Base-by-base conservation (phyloP, 306 rosid genomes). In the Malus orientalis region DNA sequence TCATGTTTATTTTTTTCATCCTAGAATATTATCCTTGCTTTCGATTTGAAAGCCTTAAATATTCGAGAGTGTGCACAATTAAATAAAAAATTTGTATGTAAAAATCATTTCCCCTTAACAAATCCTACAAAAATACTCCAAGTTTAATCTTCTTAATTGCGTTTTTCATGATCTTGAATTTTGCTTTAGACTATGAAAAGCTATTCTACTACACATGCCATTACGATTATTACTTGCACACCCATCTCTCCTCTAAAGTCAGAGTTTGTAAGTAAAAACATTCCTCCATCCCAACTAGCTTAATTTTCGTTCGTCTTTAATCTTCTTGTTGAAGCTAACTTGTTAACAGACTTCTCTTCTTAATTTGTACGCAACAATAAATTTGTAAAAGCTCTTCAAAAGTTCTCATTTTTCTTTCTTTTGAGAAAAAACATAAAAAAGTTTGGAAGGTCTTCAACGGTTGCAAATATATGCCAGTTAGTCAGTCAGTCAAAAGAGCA, bases 401-500 rank as follows among this genome's bases (percentile, higher is more conserved):
- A 5, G 23, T n/a, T 57, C 8, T 4, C 8, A 49, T 51, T 4
- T 51, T 4, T 53, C n/a, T 53, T 18, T 49, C 11, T 11, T 58
- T 58, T 58, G 7, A 6, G 3, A 12, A 25, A 49, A 15, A 13
- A 14, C 38, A 27, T 61, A 27, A 12, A 27, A 83, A 87, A 79
- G 68, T 70, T 83, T 19, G 51, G 79, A 53, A 47, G 76, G 74
- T 80, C 81, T 88, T 85, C 92, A 85, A 88, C 91, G 89, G 89
- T 78, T 76, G 83, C 79, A 79, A 70, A 76, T 67, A 18, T 20
- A 51, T 15, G 55, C 8, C 55, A 84, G 77, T 69, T 8, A 66
- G 81, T 66, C 11, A 61, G 81, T 76, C 85, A 80, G 89, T 84
- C 89, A 86, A 88, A 88, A 85, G 88, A 89, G 82, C 82, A 86